A percentile compares a stretch with the other conserved stretches of the same genome.
phyloP scores from a whole-genome alignment of 352 stramenopile species.

The Peronosclerospora sorghi region DNA sequence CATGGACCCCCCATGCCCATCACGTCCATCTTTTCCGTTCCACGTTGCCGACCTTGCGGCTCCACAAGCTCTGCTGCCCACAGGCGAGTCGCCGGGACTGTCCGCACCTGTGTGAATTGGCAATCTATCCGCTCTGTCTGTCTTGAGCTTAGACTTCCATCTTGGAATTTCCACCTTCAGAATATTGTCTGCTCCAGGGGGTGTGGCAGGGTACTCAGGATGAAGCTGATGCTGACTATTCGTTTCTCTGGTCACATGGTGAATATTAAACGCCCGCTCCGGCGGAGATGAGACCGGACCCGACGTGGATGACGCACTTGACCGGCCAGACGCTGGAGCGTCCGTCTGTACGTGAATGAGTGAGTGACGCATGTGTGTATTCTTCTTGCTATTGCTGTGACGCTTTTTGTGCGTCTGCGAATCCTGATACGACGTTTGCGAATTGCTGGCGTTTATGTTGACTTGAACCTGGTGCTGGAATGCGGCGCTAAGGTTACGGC shows the following conservation, averaged over 20 bases:
- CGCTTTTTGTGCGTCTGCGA: conserved; percentile 15
- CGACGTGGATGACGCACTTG: conserved; percentile 21
- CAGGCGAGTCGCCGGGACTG: conserved; percentile 25
- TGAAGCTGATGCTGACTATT: conserved; percentile 22
- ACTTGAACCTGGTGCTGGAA: conserved; percentile 27
- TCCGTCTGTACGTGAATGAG: conserved; percentile 33
- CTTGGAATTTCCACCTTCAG: conserved; percentile 62
- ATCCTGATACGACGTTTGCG: conserved; percentile 37
- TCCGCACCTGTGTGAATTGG: conserved; percentile 17
- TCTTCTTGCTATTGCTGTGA: conserved; percentile 22
- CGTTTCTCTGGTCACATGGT: conserved; percentile 18
- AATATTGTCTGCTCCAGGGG: conserved; percentile 44
- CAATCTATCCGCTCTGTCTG: conserved; percentile 32
- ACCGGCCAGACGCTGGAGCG: conserved; percentile 12
- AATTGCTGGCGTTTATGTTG: conserved; percentile 8
- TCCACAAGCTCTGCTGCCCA: conserved; percentile 8
- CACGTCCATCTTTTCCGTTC: conserved; percentile 34
- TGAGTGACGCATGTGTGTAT: conserved; percentile 30
- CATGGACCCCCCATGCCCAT: conserved; percentile 26
- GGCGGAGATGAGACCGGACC: conserved; percentile 16
- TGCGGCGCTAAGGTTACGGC: too few species aligned
- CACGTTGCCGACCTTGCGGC: conserved; percentile 31
- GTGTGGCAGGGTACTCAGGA: conserved; percentile 20
- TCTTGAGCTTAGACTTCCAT: conserved; percentile 48
- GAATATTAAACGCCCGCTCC: conserved; percentile 10